Conservation (phyloP, 192 early-diverging fungal species). For the Chytriomyces sp. region DNA sequence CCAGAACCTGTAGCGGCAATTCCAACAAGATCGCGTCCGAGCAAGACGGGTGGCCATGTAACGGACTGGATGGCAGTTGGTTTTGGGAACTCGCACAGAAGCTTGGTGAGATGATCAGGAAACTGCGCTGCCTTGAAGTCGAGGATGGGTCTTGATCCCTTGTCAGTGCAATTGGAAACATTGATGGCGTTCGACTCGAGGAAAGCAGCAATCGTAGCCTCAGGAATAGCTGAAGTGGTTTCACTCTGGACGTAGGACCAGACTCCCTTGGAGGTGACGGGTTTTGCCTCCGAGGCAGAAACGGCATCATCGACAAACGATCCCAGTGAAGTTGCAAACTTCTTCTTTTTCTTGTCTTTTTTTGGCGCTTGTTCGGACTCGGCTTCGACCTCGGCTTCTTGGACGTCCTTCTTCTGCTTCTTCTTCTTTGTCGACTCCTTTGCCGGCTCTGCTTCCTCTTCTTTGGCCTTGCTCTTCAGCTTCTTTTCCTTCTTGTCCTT, state of each 20-base stretch:
- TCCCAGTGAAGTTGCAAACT: neutral
- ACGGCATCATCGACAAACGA: constrained; percentile 3
- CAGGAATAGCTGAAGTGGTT: neutral
- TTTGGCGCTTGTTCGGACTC: constrained; percentile 39
- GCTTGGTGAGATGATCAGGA: constrained; percentile 66
- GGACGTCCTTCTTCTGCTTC: constrained; percentile 35
- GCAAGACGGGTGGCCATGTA: constrained; percentile 88
- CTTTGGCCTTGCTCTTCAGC: constrained; percentile 16
- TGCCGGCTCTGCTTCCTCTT: constrained; percentile 28
- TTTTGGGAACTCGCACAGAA: constrained; percentile 71
- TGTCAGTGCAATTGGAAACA: constrained; percentile 39
- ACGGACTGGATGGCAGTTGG: constrained; percentile 94
- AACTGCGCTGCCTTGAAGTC: constrained; percentile 79
- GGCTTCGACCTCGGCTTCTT: constrained; percentile 10
- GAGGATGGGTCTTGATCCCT: constrained; percentile 62
- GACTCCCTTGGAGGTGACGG: neutral
- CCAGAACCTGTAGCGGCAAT: constrained; percentile 66
- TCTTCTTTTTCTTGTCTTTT: constrained; percentile 59
- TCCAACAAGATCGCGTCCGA: constrained; percentile 85
- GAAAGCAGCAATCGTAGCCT: constrained; percentile 42
- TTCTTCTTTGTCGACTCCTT: constrained; percentile 36
- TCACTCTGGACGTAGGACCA: constrained; percentile 6
- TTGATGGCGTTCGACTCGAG: constrained; percentile 46
- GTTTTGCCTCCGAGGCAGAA: neutral
- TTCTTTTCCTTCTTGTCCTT: constrained; percentile 53